phyloP scores from a whole-genome alignment of 768 basidiomycete genomes.

The Mycena vulgaris region DNA sequence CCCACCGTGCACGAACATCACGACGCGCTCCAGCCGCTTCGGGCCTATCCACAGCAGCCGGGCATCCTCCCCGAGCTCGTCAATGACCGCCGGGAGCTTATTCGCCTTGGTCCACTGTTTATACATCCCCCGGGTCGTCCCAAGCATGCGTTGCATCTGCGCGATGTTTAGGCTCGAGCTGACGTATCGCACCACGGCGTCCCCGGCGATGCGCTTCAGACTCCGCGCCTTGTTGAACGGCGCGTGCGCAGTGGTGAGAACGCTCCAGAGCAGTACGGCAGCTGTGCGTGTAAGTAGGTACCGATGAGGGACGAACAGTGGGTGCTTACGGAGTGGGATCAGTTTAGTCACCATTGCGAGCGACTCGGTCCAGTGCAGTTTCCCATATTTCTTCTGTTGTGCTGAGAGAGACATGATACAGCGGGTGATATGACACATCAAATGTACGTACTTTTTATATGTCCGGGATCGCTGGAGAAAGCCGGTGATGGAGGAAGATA shows the following conservation, averaged over 20 bases:
- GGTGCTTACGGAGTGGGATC: slow-evolving; percentile 14
- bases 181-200: slow-evolving; percentile 38
- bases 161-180: slow-evolving; percentile 30
- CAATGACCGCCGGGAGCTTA: slow-evolving; percentile 41
- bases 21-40: slow-evolving; percentile 49
- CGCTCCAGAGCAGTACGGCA: slow-evolving; percentile 39
- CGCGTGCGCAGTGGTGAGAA: slow-evolving; percentile 43
- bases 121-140: slow-evolving; percentile 43
- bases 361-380: slow-evolving; percentile 20
- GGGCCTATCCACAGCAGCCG: slow-evolving; percentile 53
- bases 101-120: slow-evolving; percentile 42
- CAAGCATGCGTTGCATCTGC: slow-evolving; percentile 45
- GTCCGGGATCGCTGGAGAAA: no score
- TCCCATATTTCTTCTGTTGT: slow-evolving; percentile 27
- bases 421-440: no score
- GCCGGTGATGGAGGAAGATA: no score
- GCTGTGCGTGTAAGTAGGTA: slow-evolving; percentile 32
- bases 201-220: slow-evolving; percentile 40
- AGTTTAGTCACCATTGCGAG: slow-evolving; percentile 4
- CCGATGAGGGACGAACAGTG: background rate
- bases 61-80: slow-evolving; percentile 48
- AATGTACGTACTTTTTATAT: no score
- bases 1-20: slow-evolving; percentile 52
- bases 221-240: slow-evolving; percentile 43
- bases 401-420: no score